phyloP scores from a whole-genome alignment of 257 asterid genomes.

The Misopates orontium region DNA sequence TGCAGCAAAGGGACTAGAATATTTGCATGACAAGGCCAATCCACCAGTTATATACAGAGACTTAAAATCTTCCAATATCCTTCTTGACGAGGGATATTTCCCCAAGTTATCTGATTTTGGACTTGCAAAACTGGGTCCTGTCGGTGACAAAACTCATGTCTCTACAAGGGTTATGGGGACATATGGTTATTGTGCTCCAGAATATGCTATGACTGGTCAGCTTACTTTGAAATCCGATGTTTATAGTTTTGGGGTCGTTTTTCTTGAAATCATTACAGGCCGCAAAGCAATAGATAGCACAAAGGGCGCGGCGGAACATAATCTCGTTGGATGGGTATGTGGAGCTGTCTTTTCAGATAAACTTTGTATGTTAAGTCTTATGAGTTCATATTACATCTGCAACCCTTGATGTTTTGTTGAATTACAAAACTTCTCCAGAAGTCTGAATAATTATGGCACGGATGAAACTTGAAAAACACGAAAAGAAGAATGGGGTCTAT shows the following conservation, averaged over 20 bases:
- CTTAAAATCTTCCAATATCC: constrained; percentile 89
- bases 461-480: too few relatives aligned
- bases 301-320: constrained; percentile 77
- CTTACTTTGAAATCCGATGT: constrained; percentile 96
- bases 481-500: too few relatives aligned
- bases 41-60: constrained; percentile 82
- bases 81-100: constrained; percentile 82
- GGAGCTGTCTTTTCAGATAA: background rate
- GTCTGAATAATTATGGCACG: too few relatives aligned
- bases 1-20: constrained; percentile 63
- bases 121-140: constrained; percentile 96
- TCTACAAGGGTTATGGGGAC: constrained; percentile 99
- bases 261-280: constrained; percentile 92
- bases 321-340: constrained; percentile 98
- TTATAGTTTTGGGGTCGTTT: constrained; percentile 97
- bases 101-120: constrained; percentile 96
- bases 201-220: constrained; percentile 98
- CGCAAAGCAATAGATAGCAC: constrained; percentile 88
- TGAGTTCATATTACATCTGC: too few relatives aligned
- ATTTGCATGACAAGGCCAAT: constrained; percentile 61
- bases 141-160: constrained; percentile 96
- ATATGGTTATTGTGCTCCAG: constrained; percentile 97
- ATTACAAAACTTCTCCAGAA: too few relatives aligned
- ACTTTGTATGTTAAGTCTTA: background rate
- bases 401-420: too few relatives aligned